These are phyloP conservation scores for Pascua sp. DNA, from an alignment of 1,284 basidiomycete genomes.

Conservation along the genomic window DNA sequence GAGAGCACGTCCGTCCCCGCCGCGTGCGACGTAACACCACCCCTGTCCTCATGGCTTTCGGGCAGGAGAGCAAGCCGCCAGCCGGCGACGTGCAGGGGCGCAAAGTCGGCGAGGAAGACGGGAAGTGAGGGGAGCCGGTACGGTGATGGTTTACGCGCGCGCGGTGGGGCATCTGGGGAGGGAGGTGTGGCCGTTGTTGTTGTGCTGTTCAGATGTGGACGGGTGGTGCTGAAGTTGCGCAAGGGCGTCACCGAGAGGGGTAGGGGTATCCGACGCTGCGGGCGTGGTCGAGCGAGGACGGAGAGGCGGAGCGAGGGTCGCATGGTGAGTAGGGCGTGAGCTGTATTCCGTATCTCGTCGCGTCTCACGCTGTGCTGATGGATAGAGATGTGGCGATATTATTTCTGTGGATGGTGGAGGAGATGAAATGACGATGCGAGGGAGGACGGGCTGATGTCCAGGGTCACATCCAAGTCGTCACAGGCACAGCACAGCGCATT, in stretches of 20 bases:
- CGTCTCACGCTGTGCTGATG: too few relatives aligned
- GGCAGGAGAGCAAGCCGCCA: conserved; percentile 30
- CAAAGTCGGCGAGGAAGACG: conserved; percentile 31
- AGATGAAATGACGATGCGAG: too few relatives aligned
- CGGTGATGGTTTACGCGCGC: conserved; percentile 26
- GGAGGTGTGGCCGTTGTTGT: background rate
- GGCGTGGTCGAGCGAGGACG: background rate
- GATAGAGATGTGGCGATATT: too few relatives aligned
- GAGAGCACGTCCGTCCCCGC: conserved; percentile 3
- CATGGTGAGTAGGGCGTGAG: too few relatives aligned
- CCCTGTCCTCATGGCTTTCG: too few relatives aligned
- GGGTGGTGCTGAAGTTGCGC: background rate
- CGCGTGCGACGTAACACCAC: background rate
- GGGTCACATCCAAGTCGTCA: too few relatives aligned
- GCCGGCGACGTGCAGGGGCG: conserved; percentile 34
- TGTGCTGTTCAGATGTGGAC: background rate
- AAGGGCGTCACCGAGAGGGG: too few relatives aligned
- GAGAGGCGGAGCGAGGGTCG: background rate
- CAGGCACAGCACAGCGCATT: too few relatives aligned
- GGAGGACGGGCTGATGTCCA: too few relatives aligned
- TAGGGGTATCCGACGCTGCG: background rate
- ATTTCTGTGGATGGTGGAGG: too few relatives aligned
- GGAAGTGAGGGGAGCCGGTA: conserved; percentile 33
- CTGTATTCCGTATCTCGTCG: too few relatives aligned
- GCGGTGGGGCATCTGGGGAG: background rate